phyloP scores from a whole-genome alignment of 2,329 filamentous ascomycete species.

The Trichoderma sp. region DNA sequence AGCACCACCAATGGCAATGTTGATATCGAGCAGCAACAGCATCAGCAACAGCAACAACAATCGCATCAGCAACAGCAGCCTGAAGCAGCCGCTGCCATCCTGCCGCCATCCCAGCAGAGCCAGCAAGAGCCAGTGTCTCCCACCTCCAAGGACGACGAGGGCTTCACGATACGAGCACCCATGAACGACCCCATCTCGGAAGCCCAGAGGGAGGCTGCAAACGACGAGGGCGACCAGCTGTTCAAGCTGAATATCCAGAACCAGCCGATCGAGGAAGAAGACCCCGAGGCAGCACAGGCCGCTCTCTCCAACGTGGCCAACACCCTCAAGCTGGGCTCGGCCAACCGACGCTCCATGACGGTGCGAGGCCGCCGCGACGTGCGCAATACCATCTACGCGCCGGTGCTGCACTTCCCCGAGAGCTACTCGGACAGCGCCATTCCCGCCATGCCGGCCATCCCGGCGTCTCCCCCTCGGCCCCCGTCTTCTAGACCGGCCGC shows the following conservation, averaged over 20 bases:
- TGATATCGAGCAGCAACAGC: constrained; percentile 35
- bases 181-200: constrained; percentile 65
- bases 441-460: constrained; percentile 26
- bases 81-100: constrained; percentile 48
- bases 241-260: constrained; percentile 81
- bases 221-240: constrained; percentile 59
- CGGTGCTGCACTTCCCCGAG: constrained; percentile 41
- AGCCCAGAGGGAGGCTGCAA: constrained; percentile 61
- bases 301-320: constrained; percentile 74
- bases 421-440: constrained; percentile 33
- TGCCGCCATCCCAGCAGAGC: constrained; percentile 45
- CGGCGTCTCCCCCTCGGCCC: constrained; percentile 21
- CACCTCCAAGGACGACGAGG: constrained; percentile 62
- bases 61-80: constrained; percentile 26
- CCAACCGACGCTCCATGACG: constrained; percentile 65
- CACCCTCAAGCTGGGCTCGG: constrained; percentile 64
- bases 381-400: constrained; percentile 83
- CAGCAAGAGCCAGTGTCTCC: constrained; percentile 26
- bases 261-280: constrained; percentile 72
- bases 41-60: constrained; percentile 19
- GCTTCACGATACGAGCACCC: constrained; percentile 68
- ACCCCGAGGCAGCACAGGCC: constrained; percentile 69
- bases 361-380: constrained; percentile 86
- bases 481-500: constrained; percentile 42
- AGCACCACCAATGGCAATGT: constrained; percentile 47